Conservation (phyloP, 768 basidiomycete genomes). For the Daedaleopsis sinensis region DNA sequence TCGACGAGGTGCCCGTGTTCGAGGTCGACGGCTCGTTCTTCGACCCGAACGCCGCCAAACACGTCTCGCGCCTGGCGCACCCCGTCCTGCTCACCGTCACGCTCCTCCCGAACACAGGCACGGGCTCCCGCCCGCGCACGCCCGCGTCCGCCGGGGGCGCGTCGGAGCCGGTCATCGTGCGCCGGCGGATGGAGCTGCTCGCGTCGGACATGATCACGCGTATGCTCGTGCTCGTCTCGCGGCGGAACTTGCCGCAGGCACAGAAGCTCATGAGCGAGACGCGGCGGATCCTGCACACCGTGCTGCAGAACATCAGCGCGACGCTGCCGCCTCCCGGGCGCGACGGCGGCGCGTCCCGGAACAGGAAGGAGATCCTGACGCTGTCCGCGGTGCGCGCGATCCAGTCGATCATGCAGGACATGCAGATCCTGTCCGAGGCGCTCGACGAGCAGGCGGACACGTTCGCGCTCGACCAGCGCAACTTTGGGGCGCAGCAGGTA, state of each 20-base stretch:
- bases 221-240: conserved; percentile 86
- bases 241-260: conserved; percentile 89
- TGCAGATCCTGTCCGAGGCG: conserved; percentile 85
- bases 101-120: conserved; percentile 59
- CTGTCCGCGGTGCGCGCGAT: conserved; percentile 77
- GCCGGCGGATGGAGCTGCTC: conserved; percentile 94
- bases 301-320: conserved; percentile 82
- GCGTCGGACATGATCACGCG: conserved; percentile 98
- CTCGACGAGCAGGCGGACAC: conserved; percentile 88
- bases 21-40: conserved; percentile 96
- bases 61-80: conserved; percentile 86
- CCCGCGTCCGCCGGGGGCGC: conserved; percentile 39
- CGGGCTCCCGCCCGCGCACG: conserved; percentile 37
- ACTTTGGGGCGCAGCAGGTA: conserved; percentile 97
- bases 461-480: conserved; percentile 93
- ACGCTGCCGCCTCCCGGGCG: conserved; percentile 61
- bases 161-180: conserved; percentile 88
- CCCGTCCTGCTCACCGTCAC: conserved; percentile 96
- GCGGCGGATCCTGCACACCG: conserved; percentile 89
- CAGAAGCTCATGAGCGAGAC: conserved; percentile 91
- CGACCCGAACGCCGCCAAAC: conserved; percentile 84
- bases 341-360: conserved; percentile 52
- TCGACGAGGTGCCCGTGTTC: conserved; percentile 95
- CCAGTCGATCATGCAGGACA: conserved; percentile 83
- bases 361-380: conserved; percentile 78